Evolutionary conservation across 176 grass and related monocot genomes (phyloP), one percentile per base, ranked within the genome.

Genomic region (Tillandsia fasciculata): DNA sequence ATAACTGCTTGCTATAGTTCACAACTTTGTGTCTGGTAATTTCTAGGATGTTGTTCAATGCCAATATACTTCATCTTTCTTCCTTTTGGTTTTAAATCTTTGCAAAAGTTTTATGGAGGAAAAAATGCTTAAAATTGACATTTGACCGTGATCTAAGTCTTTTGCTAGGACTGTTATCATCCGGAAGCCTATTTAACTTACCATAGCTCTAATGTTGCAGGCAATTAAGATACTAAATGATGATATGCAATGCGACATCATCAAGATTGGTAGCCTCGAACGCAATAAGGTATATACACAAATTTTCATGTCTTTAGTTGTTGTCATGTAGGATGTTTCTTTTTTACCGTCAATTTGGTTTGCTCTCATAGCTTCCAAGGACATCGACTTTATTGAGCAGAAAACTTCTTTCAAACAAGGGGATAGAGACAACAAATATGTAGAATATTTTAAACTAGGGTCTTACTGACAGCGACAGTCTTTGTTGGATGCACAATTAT

Each of bases 201-300:
- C 29, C 29, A 33, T 33, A 33, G 29, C 29, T 11, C 15, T 76
- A 15, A 24, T 76, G 64, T 80, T 50, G 47, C 65, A 96, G 94
- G 94, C 94, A 27, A 90, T 97, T 50, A 97, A 93, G 72, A 79
- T 97, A 80, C 82, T 97, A 10, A 87, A 97, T 52, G 94, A 97
- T 83, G 94, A 97, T 58, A 93, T 87, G 82, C 86, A 79, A 75
- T 97, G 94, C 79, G 94, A 97, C 26, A 83, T 97, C 70, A 90
- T 93, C 52, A 97, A 97, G 81, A 92, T 97, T 71, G 89, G 94
- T 26, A 83, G 42, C 63, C 85, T 97, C 12, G 72, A 80, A 75
- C 78, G 94, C 61, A 97, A 90, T 74, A 97, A 97, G 94, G 94
- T 97, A 72, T 3, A 2, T 66, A 20, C 29, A 71, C 12, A 22